A percentile compares a stretch with the other conserved stretches of the same genome.
These are phyloP conservation scores for Agapanthus africanus DNA, from an alignment of 106 monocot genomes.

Conservation along the genomic window DNA sequence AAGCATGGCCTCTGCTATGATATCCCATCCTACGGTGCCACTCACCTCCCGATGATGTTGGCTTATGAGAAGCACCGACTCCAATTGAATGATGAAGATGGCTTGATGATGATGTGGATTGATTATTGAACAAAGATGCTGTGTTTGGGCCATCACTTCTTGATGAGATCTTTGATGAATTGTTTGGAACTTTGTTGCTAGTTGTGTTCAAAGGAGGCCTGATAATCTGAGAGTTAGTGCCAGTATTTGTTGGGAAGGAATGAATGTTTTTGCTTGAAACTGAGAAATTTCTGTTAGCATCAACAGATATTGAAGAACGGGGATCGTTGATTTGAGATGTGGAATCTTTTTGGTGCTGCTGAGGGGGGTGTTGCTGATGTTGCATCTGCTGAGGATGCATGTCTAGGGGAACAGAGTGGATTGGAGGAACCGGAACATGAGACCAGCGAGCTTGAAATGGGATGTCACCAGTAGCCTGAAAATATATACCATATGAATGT, in stretches of 20 bases:
- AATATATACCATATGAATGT: background rate
- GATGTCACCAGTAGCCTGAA: constrained; percentile 57
- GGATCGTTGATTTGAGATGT: constrained; percentile 30
- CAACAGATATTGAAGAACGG: constrained; percentile 8
- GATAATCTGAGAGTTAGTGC: constrained; percentile 8
- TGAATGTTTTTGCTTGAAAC: constrained; percentile 17
- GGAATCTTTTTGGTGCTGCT: constrained; percentile 10
- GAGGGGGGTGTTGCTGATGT: constrained; percentile 42
- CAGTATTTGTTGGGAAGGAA: constrained; percentile 26
- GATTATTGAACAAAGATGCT: constrained; percentile 14
- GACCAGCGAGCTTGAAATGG: constrained; percentile 68
- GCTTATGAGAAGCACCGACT: constrained; percentile 33
- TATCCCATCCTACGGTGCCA: constrained; percentile 54
- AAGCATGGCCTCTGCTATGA: constrained; percentile 46
- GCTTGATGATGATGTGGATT: constrained; percentile 12
- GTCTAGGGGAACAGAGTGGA: constrained; percentile 56
- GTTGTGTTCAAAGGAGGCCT: constrained; percentile 15
- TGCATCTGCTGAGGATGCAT: constrained; percentile 41
- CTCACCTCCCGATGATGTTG: constrained; percentile 41
- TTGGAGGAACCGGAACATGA: constrained; percentile 40
- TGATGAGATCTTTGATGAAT: constrained; percentile 9
- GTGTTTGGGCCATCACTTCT: constrained; percentile 13
- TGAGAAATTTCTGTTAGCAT: constrained; percentile 18
- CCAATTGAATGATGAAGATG: constrained; percentile 33
- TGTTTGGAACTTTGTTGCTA: constrained; percentile 14